phyloP scores from a whole-genome alignment of 495 filamentous ascomycete species.

The Pseudoneurospora amorphoporcata region DNA sequence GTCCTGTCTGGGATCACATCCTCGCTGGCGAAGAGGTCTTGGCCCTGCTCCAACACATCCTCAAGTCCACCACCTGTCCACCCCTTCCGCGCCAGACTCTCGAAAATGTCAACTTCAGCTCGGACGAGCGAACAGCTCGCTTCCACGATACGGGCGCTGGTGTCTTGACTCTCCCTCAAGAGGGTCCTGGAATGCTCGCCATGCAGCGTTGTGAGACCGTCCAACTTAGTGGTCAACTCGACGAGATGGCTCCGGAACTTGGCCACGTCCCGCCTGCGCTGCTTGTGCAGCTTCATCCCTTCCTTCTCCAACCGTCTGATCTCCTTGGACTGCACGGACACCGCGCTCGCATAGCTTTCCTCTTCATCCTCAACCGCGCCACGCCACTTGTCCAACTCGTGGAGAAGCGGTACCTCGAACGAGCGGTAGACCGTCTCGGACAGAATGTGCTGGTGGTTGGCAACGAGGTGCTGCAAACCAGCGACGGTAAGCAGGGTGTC shows the following conservation, averaged over 20 bases:
- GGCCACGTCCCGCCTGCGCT: slow-evolving; percentile 42
- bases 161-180: slow-evolving; percentile 48
- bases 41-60: slow-evolving; percentile 49
- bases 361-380: slow-evolving; percentile 48
- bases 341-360: slow-evolving; percentile 43
- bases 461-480: slow-evolving; percentile 54
- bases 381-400: slow-evolving; percentile 53
- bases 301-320: slow-evolving; percentile 51
- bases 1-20: neutral
- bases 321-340: slow-evolving; percentile 38
- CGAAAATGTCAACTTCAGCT: slow-evolving; percentile 57
- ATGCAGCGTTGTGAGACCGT: slow-evolving; percentile 48
- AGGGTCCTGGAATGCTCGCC: slow-evolving; percentile 45
- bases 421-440: slow-evolving; percentile 52
- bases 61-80: slow-evolving; percentile 55
- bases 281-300: slow-evolving; percentile 45
- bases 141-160: slow-evolving; percentile 45
- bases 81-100: slow-evolving; percentile 51
- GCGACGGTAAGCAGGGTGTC: slow-evolving; percentile 47
- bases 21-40: slow-evolving; percentile 48
- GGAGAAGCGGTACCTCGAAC: slow-evolving; percentile 54
- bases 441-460: slow-evolving; percentile 56
- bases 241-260: slow-evolving; percentile 46
- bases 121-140: slow-evolving; percentile 50
- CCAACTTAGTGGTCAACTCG: slow-evolving; percentile 47